Evolutionary conservation across 371 early-diverging fungal species (phyloP).

Genomic region (Mortierella sp.): DNA sequence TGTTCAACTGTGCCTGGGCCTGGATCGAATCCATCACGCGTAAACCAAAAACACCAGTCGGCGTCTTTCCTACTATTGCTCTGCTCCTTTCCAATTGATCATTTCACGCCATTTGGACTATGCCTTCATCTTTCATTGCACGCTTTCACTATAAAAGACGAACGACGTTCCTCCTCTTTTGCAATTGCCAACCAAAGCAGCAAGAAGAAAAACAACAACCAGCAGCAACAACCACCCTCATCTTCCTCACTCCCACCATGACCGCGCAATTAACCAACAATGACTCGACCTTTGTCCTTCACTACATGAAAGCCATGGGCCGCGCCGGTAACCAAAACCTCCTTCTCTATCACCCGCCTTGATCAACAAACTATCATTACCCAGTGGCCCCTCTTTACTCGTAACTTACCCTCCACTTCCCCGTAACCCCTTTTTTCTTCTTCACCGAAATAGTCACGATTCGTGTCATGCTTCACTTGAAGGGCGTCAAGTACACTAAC

Average conservation of each 20-base stretch:
- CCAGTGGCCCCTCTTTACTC: not conserved
- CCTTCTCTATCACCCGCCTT: not conserved
- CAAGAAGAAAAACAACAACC: not conserved
- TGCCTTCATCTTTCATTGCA: not conserved
- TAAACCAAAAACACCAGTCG: not conserved
- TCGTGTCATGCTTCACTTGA: slow-evolving; percentile 35
- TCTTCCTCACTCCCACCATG: not conserved
- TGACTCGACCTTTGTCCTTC: slow-evolving; percentile 34
- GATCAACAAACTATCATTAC: not conserved
- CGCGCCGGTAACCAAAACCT: slow-evolving; percentile 26
- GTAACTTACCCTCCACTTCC: too few relatives aligned
- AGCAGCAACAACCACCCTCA: not conserved
- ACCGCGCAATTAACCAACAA: slow-evolving; percentile 13
- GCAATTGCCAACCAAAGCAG: not conserved
- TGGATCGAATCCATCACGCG: not conserved
- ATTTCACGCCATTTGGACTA: not conserved
- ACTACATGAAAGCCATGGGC: slow-evolving; percentile 40
- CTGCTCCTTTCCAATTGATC: not conserved
- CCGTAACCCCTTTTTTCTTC: too few relatives aligned
- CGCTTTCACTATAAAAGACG: not conserved
- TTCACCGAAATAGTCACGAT: slow-evolving; percentile 13
- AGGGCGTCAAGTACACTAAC: slow-evolving; percentile 34
- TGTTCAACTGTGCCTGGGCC: too few relatives aligned
- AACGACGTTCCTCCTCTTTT: not conserved
- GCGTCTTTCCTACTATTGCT: not conserved